Conservation (phyloP, 1,284 basidiomycete species). For the Prillingera fragicola region DNA sequence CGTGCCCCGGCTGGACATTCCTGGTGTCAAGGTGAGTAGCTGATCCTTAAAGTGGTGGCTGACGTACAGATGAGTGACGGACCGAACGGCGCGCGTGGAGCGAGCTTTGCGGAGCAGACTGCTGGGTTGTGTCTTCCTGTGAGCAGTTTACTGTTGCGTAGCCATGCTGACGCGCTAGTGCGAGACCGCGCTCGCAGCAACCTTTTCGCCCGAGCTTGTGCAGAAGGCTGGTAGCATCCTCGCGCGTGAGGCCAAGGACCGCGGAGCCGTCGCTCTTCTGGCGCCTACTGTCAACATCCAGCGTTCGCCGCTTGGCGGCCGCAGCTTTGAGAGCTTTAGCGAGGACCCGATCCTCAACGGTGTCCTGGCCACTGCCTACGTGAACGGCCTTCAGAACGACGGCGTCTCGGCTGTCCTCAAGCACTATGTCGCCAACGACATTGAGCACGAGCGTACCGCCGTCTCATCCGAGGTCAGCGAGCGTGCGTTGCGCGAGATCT, state of each 20-base stretch:
- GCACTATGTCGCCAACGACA: constrained; percentile 34
- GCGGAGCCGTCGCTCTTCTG: constrained; percentile 60
- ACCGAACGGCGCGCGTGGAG: constrained; percentile 56
- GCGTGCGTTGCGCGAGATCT: constrained; percentile 73
- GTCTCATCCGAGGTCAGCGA: constrained; percentile 50
- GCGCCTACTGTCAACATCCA: constrained; percentile 75
- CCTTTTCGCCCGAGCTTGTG: constrained; percentile 57
- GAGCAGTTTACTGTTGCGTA: no score
- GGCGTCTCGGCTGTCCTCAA: constrained; percentile 56
- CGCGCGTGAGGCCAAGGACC: constrained; percentile 41
- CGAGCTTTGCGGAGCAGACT: constrained; percentile 25
- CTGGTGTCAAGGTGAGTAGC: constrained; percentile 43
- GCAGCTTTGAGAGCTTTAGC: constrained; percentile 56
- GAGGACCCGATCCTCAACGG: constrained; percentile 70
- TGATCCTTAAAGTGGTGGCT: constrained; percentile 30
- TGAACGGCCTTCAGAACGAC: constrained; percentile 63
- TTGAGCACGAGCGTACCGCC: constrained; percentile 16
- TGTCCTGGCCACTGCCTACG: constrained; percentile 61
- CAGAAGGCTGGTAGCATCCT: constrained; percentile 53
- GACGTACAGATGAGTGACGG: constrained; percentile 16
- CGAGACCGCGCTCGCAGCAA: constrained; percentile 50
- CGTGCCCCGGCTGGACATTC: constrained; percentile 57
- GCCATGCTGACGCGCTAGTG: constrained; percentile 10
- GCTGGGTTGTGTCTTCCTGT: constrained; percentile 54
- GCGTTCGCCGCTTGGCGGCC: constrained; percentile 64